A percentile compares a stretch with the other conserved stretches of the same genome.
These are phyloP conservation scores for Psilocybe tampanensis DNA, from an alignment of 768 basidiomycete species.

Conservation along the genomic window DNA sequence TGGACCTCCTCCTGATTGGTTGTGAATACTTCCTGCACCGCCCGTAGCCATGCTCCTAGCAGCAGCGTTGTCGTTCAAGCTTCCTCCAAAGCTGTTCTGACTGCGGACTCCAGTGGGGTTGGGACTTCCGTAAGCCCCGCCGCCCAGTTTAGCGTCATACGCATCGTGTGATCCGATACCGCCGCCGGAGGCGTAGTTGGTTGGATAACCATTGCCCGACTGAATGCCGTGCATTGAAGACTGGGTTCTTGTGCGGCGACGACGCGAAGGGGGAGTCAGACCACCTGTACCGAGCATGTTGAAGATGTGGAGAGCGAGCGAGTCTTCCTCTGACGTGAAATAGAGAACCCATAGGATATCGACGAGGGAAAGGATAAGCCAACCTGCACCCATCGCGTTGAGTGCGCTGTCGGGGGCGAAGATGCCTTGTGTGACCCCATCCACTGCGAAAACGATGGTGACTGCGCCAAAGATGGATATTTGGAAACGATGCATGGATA, in stretches of 20 bases:
- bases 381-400: slow-evolving; percentile 90
- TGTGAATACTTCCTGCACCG: slow-evolving; percentile 56
- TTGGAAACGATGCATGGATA: slow-evolving; percentile 92
- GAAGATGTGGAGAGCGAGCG: slow-evolving; percentile 81
- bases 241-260: slow-evolving; percentile 69
- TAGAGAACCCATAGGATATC: slow-evolving; percentile 96
- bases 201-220: slow-evolving; percentile 61
- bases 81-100: slow-evolving; percentile 58
- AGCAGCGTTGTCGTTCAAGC: slow-evolving; percentile 41
- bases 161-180: slow-evolving; percentile 71
- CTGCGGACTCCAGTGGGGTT: slow-evolving; percentile 49
- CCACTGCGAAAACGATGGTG: slow-evolving; percentile 85
- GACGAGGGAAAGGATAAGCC: slow-evolving; percentile 89
- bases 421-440: slow-evolving; percentile 69
- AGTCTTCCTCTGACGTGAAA: slow-evolving; percentile 96
- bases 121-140: slow-evolving; percentile 47
- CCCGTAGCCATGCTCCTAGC: slow-evolving; percentile 39
- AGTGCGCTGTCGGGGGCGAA: slow-evolving; percentile 54
- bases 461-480: slow-evolving; percentile 88
- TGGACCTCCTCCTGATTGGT: slow-evolving; percentile 42
- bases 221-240: slow-evolving; percentile 59
- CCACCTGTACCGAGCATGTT: slow-evolving; percentile 88
- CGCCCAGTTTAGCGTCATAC: slow-evolving; percentile 67
- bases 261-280: slow-evolving; percentile 77
- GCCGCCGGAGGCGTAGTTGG: slow-evolving; percentile 65